Evolutionary conservation across 2,329 filamentous ascomycete species (phyloP), one percentile per base, ranked within the genome.

Genomic region (Emergomyces orientalis): DNA sequence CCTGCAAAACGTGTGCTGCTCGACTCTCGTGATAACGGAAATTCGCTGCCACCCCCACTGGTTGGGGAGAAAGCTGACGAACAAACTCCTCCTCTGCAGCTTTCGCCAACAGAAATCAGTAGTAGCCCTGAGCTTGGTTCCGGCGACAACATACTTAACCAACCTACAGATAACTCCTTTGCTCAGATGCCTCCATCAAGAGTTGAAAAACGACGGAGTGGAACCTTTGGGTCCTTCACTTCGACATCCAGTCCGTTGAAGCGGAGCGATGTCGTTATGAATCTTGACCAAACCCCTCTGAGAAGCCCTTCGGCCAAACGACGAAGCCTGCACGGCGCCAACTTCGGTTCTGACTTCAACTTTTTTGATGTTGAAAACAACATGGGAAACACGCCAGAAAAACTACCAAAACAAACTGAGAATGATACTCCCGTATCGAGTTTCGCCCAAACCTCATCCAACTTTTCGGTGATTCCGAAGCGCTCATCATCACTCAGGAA

Each of bases 221-320:
- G 76, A 27, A 78, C 72, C 58, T 76, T 81, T 71, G 76, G 77
- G 67, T 76, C 80, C 56, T 77, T 80, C 58, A 79, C 84, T 22
- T 79, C 83, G 25, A 85, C 86, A 65, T 86, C 88, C 6, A 96
- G 93, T 72, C 92, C 93, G 5, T 79, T 97, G 69, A 97, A 97
- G 81, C 87, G 94, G 69, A 93, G 88, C 71, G 93, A 97, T 78
- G 88, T 89, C 52, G 88, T 88, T 60, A 93, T 96, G 89, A 91
- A 90, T 70, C 78, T 95, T 58, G 92, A 96, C 70, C 88, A 90
- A 66, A 82, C 86, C 34, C 63, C 51, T 25, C 47, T 69, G 81
- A 89, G 62, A 89, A 89, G 68, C 71, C 93, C 94, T 0, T 89
- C 93, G 64, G 90, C 92, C 56, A 97, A 97, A 80, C 85, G 94